Conservation (phyloP, 129 eudicot species). For the Gnaphalium uliginosum region DNA sequence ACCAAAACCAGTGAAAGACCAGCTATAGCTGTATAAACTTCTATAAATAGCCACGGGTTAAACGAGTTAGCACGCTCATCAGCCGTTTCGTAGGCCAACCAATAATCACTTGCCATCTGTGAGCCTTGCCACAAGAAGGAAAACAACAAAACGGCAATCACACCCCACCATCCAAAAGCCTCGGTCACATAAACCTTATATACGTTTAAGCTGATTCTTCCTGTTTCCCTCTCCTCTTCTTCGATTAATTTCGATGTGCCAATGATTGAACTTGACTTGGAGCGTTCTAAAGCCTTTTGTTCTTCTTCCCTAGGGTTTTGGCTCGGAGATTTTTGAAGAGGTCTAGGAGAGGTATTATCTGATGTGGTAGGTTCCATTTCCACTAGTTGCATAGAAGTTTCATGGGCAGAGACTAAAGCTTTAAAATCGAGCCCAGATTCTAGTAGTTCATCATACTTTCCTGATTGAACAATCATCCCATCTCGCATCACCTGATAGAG, state of each 20-base stretch:
- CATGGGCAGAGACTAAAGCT: conserved; percentile 71
- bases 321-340: conserved; percentile 39
- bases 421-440: conserved; percentile 66
- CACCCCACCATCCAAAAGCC: conserved; percentile 95
- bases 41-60: conserved; percentile 67
- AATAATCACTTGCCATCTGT: conserved; percentile 73
- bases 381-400: conserved; percentile 74
- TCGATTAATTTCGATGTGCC: conserved; percentile 79
- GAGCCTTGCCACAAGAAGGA: conserved; percentile 63
- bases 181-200: conserved; percentile 74
- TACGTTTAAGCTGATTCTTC: conserved; percentile 60
- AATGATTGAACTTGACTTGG: conserved; percentile 42
- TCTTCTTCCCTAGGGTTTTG: conserved; percentile 43
- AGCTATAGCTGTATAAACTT: conserved; percentile 58
- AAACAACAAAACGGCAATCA: conserved; percentile 41
- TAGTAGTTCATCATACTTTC: conserved; percentile 62
- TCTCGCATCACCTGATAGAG: conserved; percentile 79
- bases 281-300: conserved; percentile 39
- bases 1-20: conserved; percentile 52
- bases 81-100: conserved; percentile 88
- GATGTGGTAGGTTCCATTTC: conserved; percentile 47
- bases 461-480: conserved; percentile 82
- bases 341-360: conserved; percentile 38
- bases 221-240: conserved; percentile 91
- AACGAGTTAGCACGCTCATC: conserved; percentile 56